These are phyloP conservation scores for Xerocomellus chrysenteron DNA, from an alignment of 768 basidiomycete species.

Conservation along the genomic window DNA sequence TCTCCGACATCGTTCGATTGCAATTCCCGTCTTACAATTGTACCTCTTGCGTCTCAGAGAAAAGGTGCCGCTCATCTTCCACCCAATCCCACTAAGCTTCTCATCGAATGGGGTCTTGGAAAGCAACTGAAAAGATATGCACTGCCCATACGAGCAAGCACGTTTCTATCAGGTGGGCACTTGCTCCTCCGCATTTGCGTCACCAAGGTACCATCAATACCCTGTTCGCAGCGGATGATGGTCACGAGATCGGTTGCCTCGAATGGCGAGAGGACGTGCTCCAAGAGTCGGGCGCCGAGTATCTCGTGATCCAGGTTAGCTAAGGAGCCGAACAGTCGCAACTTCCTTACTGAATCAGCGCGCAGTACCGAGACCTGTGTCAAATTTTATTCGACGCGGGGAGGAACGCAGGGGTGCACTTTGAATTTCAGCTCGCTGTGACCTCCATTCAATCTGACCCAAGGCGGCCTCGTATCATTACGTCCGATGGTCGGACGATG, in stretches of 20 bases:
- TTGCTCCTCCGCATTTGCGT: not conserved
- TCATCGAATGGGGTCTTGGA: constrained; percentile 56
- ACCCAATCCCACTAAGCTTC: constrained; percentile 58
- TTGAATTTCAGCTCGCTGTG: constrained; percentile 46
- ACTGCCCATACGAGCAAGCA: constrained; percentile 22
- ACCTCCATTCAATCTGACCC: constrained; percentile 33
- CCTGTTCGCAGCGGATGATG: constrained; percentile 40
- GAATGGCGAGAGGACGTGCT: constrained; percentile 51
- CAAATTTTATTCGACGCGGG: constrained; percentile 49
- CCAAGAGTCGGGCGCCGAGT: constrained; percentile 52
- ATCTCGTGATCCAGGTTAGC: constrained; percentile 50
- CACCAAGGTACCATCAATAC: not conserved
- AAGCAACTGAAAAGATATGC: constrained; percentile 41
- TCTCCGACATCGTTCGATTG: not conserved
- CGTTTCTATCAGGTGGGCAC: constrained; percentile 25
- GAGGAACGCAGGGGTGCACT: constrained; percentile 46
- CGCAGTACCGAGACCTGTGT: constrained; percentile 55
- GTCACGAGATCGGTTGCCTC: constrained; percentile 45
- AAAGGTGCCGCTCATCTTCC: constrained; percentile 48
- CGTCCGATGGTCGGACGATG: constrained; percentile 46
- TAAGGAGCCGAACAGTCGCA: not conserved
- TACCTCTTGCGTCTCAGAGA: constrained; percentile 24
- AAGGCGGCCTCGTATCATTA: constrained; percentile 28
- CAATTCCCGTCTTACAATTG: not conserved
- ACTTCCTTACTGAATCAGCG: not conserved